A percentile compares a stretch with the other conserved stretches of the same genome.
Conservation (phyloP, 352 stramenopile genomes). For the Globisporangium echinulatum region DNA sequence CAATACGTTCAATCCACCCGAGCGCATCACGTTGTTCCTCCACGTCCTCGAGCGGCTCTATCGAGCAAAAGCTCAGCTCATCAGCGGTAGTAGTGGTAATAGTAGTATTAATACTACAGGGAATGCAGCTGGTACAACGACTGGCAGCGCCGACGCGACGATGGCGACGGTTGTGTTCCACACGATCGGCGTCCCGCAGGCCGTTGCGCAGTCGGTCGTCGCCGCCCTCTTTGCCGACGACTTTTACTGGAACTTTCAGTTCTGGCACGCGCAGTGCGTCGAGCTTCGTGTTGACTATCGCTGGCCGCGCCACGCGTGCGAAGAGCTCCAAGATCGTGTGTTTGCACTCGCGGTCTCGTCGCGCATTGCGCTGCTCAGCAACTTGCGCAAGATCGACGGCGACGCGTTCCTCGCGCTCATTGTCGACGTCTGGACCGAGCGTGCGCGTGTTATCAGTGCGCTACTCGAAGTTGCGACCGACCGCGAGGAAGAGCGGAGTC, state of each 20-base stretch:
- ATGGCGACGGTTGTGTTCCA: constrained; percentile 60
- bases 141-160: constrained; percentile 11
- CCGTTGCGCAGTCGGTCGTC: constrained; percentile 48
- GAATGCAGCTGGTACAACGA: background rate
- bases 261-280: constrained; percentile 51
- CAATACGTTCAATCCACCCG: constrained; percentile 49
- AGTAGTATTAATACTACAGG: background rate
- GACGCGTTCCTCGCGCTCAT: constrained; percentile 68
- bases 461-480: constrained; percentile 58
- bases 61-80: constrained; percentile 30
- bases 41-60: constrained; percentile 58
- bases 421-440: constrained; percentile 53
- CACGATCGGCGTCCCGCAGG: constrained; percentile 54
- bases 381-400: constrained; percentile 64
- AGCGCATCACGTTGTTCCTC: constrained; percentile 64
- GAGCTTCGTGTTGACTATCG: constrained; percentile 47
- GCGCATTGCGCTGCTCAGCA: constrained; percentile 46
- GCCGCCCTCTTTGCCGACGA: constrained; percentile 66
- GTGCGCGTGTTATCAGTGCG: constrained; percentile 34
- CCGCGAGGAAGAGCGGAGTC: constrained; percentile 30
- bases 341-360: constrained; percentile 33
- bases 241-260: constrained; percentile 77
- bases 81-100: constrained; percentile 7
- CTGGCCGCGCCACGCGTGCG: constrained; percentile 40
- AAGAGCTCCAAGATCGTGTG: constrained; percentile 59